Evolutionary conservation across 495 filamentous ascomycete genomes (phyloP), one percentile per base, ranked within the genome.

Genomic region (Friedmanniomyces simplex): DNA sequence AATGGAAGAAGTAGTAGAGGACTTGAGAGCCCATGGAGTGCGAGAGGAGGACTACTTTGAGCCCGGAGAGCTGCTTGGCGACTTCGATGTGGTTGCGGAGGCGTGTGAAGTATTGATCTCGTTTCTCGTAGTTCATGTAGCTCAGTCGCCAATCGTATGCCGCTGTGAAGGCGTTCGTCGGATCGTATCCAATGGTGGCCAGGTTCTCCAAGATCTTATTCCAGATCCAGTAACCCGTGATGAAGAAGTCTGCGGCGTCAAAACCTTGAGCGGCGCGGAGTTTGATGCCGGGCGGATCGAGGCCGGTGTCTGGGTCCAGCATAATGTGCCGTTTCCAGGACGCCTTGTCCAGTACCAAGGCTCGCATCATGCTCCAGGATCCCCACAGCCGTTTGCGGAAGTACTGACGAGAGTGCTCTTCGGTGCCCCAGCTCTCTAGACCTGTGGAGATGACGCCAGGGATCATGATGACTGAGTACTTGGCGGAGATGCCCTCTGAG

Each of bases 1-100:
- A 98, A 63, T 98, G 95, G 65, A 96, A 88, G 71, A 98, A 98
- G 73, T 96, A 97, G 67, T 94, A 85, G 13, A 91, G 74, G 0
- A 98, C 91, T 69, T 97, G 94, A 34, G 86, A 88, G 30, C 93
- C 93, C 93, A 98, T 98, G 69, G 87, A 94, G 73, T 98, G 93
- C 5, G 89, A 93, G 0, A 90, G 77, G n/a, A 98, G 73, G 0
- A 88, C 86, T 20, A 87, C 84, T 66, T 98, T 98, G 58, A 86
- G 80, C 43, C 80, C 79, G 10, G 80, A 76, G 13, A 88, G 75
- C 18, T 78, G 66, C 24, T 85, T 77, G 0, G 87, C 86, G 26
- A 84, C 80, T 74, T 98, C 93, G 60, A 98, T 91, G 66, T 97
- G 87, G 22, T 79, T 80, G 70, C 91, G 95, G 25, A 98, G 72